Evolutionary conservation across 2,329 filamentous ascomycete species (phyloP), one percentile per base, ranked within the genome.

Genomic region (Aphanoascus verrucosus): DNA sequence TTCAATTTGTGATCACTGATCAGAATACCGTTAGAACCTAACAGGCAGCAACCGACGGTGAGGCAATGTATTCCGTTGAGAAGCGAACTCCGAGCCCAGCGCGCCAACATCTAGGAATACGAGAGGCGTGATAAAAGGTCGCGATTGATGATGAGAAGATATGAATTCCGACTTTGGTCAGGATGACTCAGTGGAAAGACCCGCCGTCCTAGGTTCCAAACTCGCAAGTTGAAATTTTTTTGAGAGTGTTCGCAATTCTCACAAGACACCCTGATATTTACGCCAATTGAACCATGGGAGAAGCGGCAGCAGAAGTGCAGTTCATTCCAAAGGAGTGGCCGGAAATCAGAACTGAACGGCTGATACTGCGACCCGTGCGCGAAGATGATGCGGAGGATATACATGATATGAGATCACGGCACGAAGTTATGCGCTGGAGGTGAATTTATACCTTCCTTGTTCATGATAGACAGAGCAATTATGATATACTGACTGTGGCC

Each of bases 381-480:
- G 52, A 59, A 11, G 23, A 42, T 15, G 63, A 65, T 40, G 59
- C 57, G 1, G 44, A 50, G 1, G 58, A 56, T n/a, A 37, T 65
- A 5, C 64, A 59, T 54, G 62, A 58, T 20, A 59, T 61, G 17
- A 56, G 62, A 49, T 54, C 54, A 15, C 56, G 57, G 48, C 53
- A 59, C 42, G 62, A 65, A 7, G 63, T 65, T 32, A 63, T 62
- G 19, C 54, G 60, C 20, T 65, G 60, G 59, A 60, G 64, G 63
- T 65, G 58, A 57, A 58, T 40, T 20, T 31, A 37, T n/a, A 12
- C 15, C 3, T 35, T 15, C 17, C 17, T 12, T 14, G 14, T 34
- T 14, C 2, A 49, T 62, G 14, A 40, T 56, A 37, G 14, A 17
- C 9, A 7, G 15, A 7, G 15, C 17, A 19, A 15, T 14, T 11